These are phyloP conservation scores for Cladosporium halotolerans DNA, from an alignment of 2,329 filamentous ascomycete genomes.

Conservation along the genomic window DNA sequence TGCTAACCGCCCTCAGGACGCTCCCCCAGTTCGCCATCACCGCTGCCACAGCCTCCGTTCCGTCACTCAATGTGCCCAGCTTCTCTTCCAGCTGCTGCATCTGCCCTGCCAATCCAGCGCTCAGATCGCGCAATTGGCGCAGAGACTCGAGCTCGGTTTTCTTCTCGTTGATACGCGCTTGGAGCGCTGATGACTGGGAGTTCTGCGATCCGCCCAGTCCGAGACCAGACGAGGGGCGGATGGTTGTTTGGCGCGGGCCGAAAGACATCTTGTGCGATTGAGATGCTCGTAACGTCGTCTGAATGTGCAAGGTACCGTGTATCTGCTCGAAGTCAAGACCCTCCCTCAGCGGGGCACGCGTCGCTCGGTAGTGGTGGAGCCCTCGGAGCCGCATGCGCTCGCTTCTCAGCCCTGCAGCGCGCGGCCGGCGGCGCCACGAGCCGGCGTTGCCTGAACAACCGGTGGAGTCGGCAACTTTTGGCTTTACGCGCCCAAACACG, in stretches of 20 bases:
- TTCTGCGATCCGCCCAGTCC: conserved; percentile 22
- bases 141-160: conserved; percentile 75
- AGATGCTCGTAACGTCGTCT: background rate
- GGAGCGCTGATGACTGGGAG: conserved; percentile 60
- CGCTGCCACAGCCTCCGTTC: conserved; percentile 79
- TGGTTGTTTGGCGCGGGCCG: conserved; percentile 42
- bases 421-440: no score
- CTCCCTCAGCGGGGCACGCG: no score
- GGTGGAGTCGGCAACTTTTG: no score
- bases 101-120: conserved; percentile 69
- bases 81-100: conserved; percentile 79
- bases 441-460: no score
- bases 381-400: no score
- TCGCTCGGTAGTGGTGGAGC: no score
- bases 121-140: conserved; percentile 70
- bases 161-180: conserved; percentile 77
- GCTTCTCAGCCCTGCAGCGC: no score
- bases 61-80: conserved; percentile 68
- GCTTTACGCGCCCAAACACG: no score
- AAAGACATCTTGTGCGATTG: conserved; percentile 30
- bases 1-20: conserved; percentile 74
- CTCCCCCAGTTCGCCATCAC: conserved; percentile 85
- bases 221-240: conserved; percentile 43
- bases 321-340: no score
- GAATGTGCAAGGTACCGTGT: no score